Evolutionary conservation across 805 yeast species (phyloP).

Genomic region (Metschnikowia picachoensis): DNA sequence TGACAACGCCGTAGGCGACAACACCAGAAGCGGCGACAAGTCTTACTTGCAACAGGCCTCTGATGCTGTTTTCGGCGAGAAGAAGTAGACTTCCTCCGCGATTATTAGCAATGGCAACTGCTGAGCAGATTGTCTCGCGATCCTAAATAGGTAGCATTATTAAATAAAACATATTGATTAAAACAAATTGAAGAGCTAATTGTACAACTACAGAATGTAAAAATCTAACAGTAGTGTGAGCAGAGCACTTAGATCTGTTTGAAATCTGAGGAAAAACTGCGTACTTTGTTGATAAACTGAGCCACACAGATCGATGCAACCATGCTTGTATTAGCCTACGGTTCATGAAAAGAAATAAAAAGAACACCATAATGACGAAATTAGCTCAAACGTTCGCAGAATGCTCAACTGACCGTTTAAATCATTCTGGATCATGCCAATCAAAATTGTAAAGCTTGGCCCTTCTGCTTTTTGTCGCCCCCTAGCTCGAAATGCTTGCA

Average conservation of each 20-base stretch:
- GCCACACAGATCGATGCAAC: no score
- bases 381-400: no score
- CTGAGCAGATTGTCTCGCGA: background rate
- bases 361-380: no score
- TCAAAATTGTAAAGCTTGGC: slow-evolving; percentile 99
- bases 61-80: slow-evolving; percentile 41
- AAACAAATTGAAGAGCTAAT: background rate
- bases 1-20: slow-evolving; percentile 37
- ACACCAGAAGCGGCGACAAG: slow-evolving; percentile 34
- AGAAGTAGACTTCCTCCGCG: slow-evolving; percentile 16
- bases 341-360: no score
- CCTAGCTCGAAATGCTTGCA: slow-evolving; percentile 99
- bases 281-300: no score
- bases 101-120: background rate
- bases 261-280: no score
- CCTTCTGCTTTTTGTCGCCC: slow-evolving; percentile 99
- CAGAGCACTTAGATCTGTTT: no score
- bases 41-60: slow-evolving; percentile 41
- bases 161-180: background rate
- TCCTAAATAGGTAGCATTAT: background rate
- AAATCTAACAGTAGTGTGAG: no score
- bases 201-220: background rate
- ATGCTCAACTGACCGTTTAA: no score
- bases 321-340: no score
- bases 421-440: no score